These are phyloP conservation scores for Carex arenaria DNA, from an alignment of 202 grass and related monocot genomes.

Conservation along the genomic window DNA sequence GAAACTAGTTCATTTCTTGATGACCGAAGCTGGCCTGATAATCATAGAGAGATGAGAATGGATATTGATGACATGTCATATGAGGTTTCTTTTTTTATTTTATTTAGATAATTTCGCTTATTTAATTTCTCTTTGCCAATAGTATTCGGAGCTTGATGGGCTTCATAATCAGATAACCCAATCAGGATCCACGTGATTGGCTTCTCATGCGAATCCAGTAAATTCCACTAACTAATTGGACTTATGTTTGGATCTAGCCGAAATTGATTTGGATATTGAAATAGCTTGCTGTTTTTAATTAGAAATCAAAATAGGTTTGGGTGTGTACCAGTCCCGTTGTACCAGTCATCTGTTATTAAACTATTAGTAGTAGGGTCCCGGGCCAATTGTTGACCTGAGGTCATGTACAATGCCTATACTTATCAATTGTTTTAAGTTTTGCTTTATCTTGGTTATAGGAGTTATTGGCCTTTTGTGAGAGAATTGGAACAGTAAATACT, in stretches of 20 bases:
- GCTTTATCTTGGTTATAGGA: slow-evolving; percentile 42
- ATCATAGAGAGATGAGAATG: slow-evolving; percentile 74
- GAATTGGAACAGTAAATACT: slow-evolving; percentile 82
- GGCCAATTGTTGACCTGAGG: not conserved
- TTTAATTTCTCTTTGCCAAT: slow-evolving; percentile 1
- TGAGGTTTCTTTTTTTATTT: slow-evolving; percentile 39
- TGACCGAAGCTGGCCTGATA: slow-evolving; percentile 35
- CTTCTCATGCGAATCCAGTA: not conserved
- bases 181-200: not conserved
- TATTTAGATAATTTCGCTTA: not conserved
- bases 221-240: not conserved
- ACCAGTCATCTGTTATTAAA: not conserved
- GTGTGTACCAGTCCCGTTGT: not conserved
- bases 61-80: slow-evolving; percentile 87
- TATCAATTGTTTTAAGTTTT: not conserved
- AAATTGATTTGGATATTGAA: not conserved
- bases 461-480: slow-evolving; percentile 68
- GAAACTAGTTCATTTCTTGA: slow-evolving; percentile 29
- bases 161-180: not conserved
- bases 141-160: not conserved
- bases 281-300: not conserved
- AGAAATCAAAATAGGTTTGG: not conserved
- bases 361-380: not conserved
- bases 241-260: not conserved
- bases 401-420: not conserved